Evolutionary conservation across 306 rosid species (phyloP), one percentile per base, ranked within the genome.

Genomic region (Vigna hirtella): DNA sequence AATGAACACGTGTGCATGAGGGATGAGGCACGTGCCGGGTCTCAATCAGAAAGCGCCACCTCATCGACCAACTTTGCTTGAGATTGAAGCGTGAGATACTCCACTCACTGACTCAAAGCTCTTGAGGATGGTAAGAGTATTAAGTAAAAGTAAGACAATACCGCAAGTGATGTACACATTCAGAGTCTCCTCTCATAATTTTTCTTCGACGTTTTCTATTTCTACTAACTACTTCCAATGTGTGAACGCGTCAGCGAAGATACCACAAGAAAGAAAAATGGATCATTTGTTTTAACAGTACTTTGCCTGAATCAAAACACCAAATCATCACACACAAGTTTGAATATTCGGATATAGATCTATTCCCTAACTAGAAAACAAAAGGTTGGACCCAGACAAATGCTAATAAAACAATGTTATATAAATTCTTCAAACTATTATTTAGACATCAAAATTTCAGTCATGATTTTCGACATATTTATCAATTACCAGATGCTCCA

Each of bases 11-110:
- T 72, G 89, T 83, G 63, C 28, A 16, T 1, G 0, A 32, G 70
- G 38, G 56, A 82, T n/a, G 78, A 40, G 18, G 74, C 88, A 88
- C 87, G 86, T 89, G 94, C 80, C 42, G 71, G 4, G 72, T 86
- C 86, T 9, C 70, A 9, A 40, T 88, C 88, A 51, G 97, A 91
- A 80, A 90, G 89, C 84, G 69, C 85, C 84, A 81, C 70, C 83
- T 79, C 84, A 88, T 71, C 94, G 1, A 77, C 82, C 55, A 28
- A 32, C 48, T 40, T 91, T 87, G 86, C 93, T 92, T 90, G 80
- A 53, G 83, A 77, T 68, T 61, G 84, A 90, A 87, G 93, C 84
- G 84, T 85, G 83, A 63, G 85, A 83, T 74, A 64, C 77, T 78
- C 66, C 78, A 74, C 74, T 59, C 3, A 48, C 24, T 43, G 51